These are phyloP conservation scores for Corniculantispora saksenae DNA, from an alignment of 2,329 filamentous ascomycete species.

Conservation along the genomic window DNA sequence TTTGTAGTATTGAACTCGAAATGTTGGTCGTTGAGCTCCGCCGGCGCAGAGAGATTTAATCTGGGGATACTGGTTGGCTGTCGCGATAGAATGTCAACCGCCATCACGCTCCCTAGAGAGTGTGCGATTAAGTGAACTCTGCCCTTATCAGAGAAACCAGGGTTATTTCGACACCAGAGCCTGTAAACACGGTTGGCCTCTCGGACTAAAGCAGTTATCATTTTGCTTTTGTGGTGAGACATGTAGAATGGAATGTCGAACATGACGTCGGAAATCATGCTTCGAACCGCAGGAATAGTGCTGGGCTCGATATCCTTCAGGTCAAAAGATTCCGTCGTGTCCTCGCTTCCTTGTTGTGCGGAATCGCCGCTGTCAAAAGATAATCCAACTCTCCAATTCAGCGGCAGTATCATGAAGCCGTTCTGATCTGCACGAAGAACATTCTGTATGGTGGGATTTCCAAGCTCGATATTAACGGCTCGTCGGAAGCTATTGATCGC, in stretches of 20 bases:
- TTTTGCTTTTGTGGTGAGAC: conserved; percentile 92
- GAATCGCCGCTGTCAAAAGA: conserved; percentile 80
- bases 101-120: conserved; percentile 92
- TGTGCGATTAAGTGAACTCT: conserved; percentile 92
- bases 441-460: conserved; percentile 70
- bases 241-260: conserved; percentile 98
- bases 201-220: conserved; percentile 83
- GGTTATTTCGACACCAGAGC: conserved; percentile 92
- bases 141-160: conserved; percentile 76
- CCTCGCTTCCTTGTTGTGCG: conserved; percentile 55
- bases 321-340: conserved; percentile 59
- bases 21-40: conserved; percentile 49
- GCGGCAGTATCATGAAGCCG: conserved; percentile 87
- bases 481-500: conserved; percentile 89
- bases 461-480: conserved; percentile 81
- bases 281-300: conserved; percentile 88
- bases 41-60: conserved; percentile 44
- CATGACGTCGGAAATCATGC: conserved; percentile 96
- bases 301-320: conserved; percentile 90
- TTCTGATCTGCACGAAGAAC: conserved; percentile 77
- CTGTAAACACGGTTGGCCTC: conserved; percentile 96
- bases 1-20: conserved; percentile 94
- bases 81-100: conserved; percentile 83
- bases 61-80: conserved; percentile 74
- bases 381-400: conserved; percentile 91